Conservation (phyloP, 768 basidiomycete species). For the Pisolithus albus region DNA sequence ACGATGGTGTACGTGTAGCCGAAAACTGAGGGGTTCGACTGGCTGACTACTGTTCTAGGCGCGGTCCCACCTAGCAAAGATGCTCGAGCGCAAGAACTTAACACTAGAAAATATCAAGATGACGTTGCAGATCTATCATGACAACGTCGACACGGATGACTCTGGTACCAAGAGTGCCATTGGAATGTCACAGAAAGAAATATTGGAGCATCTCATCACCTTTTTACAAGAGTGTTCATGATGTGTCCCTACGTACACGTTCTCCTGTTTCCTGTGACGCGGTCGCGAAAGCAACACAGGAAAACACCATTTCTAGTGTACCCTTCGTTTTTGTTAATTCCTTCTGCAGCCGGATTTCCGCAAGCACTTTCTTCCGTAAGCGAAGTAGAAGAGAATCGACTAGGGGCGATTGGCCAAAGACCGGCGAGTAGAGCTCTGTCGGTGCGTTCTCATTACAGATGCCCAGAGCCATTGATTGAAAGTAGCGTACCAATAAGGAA, state of each 20-base stretch:
- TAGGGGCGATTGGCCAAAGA: slow-evolving; percentile 90
- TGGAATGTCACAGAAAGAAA: slow-evolving; percentile 54
- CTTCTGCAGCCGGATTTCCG: slow-evolving; percentile 83
- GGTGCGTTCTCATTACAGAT: slow-evolving; percentile 5
- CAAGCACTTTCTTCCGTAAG: slow-evolving; percentile 74
- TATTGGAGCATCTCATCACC: slow-evolving; percentile 58
- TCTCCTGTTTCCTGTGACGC: slow-evolving; percentile 10
- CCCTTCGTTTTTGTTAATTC: slow-evolving; percentile 79
- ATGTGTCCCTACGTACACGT: slow-evolving; percentile 11
- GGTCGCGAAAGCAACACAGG: slow-evolving; percentile 40
- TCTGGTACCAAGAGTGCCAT: slow-evolving; percentile 17
- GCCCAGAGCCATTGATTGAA: neutral
- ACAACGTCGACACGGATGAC: slow-evolving; percentile 60
- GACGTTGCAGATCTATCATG: slow-evolving; percentile 64
- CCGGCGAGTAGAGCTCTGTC: slow-evolving; percentile 84
- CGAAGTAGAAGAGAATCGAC: slow-evolving; percentile 83
- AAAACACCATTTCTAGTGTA: slow-evolving; percentile 85
- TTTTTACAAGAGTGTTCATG: slow-evolving; percentile 41
- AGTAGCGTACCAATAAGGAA: slow-evolving; percentile 71
- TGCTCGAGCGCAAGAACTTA: slow-evolving; percentile 69
- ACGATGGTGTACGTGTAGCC: slow-evolving; percentile 73
- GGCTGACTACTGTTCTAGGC: slow-evolving; percentile 44
- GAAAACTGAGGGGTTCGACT: neutral
- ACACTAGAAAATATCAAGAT: slow-evolving; percentile 63
- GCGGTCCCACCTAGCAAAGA: slow-evolving; percentile 62